phyloP scores from a whole-genome alignment of 2,329 filamentous ascomycete species.

The Calonectria pseudoreteaudii region DNA sequence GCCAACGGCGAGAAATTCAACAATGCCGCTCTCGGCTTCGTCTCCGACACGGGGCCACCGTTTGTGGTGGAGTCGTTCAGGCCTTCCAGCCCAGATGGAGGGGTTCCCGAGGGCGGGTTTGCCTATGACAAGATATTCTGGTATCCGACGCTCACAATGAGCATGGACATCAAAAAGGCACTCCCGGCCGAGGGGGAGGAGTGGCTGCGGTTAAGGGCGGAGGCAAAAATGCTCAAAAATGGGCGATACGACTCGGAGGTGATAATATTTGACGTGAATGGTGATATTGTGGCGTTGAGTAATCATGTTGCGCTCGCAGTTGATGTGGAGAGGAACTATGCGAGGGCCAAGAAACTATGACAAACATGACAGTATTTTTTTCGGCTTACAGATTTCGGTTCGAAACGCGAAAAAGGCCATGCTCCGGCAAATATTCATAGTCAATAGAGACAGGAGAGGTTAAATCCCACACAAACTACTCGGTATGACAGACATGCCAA shows the following conservation, averaged over 20 bases:
- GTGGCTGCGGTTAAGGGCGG: conserved; percentile 76
- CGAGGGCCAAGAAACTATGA: conserved; percentile 51
- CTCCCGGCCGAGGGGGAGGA: conserved; percentile 76
- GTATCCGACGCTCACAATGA: conserved; percentile 82
- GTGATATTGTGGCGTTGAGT: conserved; percentile 46
- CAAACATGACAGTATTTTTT: no score
- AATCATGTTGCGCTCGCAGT: conserved; percentile 47
- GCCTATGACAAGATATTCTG: conserved; percentile 61
- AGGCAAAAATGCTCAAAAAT: conserved; percentile 75
- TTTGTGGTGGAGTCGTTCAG: conserved; percentile 69
- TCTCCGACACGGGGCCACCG: conserved; percentile 75
- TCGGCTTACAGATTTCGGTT: background rate
- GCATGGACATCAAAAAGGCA: conserved; percentile 80
- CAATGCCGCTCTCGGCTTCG: conserved; percentile 71
- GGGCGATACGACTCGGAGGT: conserved; percentile 83
- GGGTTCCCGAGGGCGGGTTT: conserved; percentile 32
- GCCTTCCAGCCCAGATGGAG: conserved; percentile 40
- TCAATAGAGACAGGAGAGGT: background rate
- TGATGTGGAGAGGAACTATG: conserved; percentile 39
- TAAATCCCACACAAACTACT: background rate
- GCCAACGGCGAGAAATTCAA: conserved; percentile 71
- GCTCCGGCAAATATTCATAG: no score
- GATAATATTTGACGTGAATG: conserved; percentile 66
- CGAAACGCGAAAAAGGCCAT: background rate
- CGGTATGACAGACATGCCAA: background rate